A percentile compares a stretch with the other conserved stretches of the same genome.
Conservation (phyloP, 2,329 filamentous ascomycete species). For the Dactylellina sp. region DNA sequence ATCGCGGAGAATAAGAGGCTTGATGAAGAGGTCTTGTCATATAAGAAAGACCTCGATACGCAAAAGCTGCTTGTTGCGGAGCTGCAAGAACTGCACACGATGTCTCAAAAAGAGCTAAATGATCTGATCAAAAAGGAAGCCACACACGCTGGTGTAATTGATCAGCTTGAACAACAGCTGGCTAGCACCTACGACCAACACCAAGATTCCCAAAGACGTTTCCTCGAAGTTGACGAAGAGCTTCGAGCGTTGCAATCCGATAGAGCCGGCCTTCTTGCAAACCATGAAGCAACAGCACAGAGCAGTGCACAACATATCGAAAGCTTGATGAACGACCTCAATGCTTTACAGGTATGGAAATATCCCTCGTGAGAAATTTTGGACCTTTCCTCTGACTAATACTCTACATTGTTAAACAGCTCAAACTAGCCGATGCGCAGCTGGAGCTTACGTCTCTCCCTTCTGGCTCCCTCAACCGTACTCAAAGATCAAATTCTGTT, state of each 20-base stretch:
- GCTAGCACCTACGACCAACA: constrained; percentile 95
- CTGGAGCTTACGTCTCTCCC: constrained; percentile 63
- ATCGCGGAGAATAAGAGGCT: constrained; percentile 50
- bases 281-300: constrained; percentile 68
- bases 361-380: too few species aligned
- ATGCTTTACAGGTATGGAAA: constrained; percentile 76
- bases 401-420: constrained; percentile 64
- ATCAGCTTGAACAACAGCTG: constrained; percentile 96
- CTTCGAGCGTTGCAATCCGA: constrained; percentile 73
- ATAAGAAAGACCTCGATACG: constrained; percentile 71
- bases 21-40: constrained; percentile 65
- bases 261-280: constrained; percentile 70
- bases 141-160: constrained; percentile 91
- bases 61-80: constrained; percentile 67
- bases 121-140: constrained; percentile 73
- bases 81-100: constrained; percentile 59
- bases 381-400: too few species aligned
- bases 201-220: constrained; percentile 66
- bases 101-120: constrained; percentile 65
- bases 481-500: constrained; percentile 71
- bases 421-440: constrained; percentile 72
- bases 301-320: constrained; percentile 78
- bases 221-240: constrained; percentile 64
- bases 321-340: constrained; percentile 75
- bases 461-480: constrained; percentile 62